Conservation (phyloP, 495 filamentous ascomycete genomes). For the Podospora anserina region DNA sequence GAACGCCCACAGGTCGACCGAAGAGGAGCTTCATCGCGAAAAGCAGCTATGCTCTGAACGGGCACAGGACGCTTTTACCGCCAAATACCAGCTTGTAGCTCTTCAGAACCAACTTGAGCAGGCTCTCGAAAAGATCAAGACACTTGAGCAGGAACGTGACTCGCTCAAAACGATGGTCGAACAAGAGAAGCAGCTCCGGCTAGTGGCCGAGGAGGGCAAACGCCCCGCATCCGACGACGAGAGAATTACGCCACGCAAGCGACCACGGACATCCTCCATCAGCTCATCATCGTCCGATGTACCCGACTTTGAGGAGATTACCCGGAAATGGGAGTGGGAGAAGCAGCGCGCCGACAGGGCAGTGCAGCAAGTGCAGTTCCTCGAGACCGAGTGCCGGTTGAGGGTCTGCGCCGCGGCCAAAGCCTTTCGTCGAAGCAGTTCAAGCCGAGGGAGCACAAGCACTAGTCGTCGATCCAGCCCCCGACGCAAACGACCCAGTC, state of each 20-base stretch:
- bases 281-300: conserved; percentile 44
- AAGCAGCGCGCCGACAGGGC: conserved; percentile 62
- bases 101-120: conserved; percentile 71
- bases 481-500: conserved; percentile 32
- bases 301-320: conserved; percentile 56
- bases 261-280: conserved; percentile 35
- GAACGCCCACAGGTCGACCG: conserved; percentile 41
- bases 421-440: conserved; percentile 26
- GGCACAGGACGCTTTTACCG: conserved; percentile 75
- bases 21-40: conserved; percentile 55
- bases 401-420: conserved; percentile 61
- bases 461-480: conserved; percentile 13
- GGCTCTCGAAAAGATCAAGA: conserved; percentile 57
- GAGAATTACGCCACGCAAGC: conserved; percentile 35
- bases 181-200: conserved; percentile 56
- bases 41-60: conserved; percentile 48
- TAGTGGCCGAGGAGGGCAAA: conserved; percentile 62
- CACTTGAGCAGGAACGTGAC: conserved; percentile 69
- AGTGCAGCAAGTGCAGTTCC: conserved; percentile 72
- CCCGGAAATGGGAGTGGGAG: conserved; percentile 62
- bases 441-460: neutral
- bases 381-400: conserved; percentile 78
- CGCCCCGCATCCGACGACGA: conserved; percentile 47
- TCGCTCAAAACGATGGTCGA: conserved; percentile 58
- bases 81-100: conserved; percentile 67